phyloP scores from a whole-genome alignment of 1,284 basidiomycete species.

The Fomitopsis palustris region DNA sequence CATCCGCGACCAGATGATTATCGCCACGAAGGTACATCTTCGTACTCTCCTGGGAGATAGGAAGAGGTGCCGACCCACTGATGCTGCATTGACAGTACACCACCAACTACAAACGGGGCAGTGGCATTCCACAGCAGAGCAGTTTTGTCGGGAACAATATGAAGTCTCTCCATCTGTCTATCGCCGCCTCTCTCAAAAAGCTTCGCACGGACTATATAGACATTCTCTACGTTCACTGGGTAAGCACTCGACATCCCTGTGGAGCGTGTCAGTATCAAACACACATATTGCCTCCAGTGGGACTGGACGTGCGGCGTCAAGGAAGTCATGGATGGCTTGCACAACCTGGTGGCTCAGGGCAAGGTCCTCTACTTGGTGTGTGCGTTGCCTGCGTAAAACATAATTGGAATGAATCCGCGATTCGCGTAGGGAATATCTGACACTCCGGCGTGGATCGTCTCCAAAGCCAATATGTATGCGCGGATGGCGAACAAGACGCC shows the following conservation, averaged over 20 bases:
- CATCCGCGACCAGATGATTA: conserved; percentile 37
- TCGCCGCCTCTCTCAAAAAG: conserved; percentile 49
- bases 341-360: conserved; percentile 37
- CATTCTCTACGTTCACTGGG: conserved; percentile 50
- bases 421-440: conserved; percentile 31
- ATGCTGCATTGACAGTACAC: conserved; percentile 2
- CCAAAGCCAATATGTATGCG: conserved; percentile 49
- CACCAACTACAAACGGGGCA: conserved; percentile 13
- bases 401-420: not conserved
- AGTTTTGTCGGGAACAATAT: conserved; percentile 46
- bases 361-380: conserved; percentile 44
- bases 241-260: conserved; percentile 6
- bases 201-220: conserved; percentile 55
- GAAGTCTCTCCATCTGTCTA: conserved; percentile 42
- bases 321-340: conserved; percentile 49
- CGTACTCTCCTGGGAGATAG: not conserved
- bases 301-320: conserved; percentile 42
- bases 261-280: not conserved
- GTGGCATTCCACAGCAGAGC: conserved; percentile 30
- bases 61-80: not conserved
- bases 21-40: conserved; percentile 34
- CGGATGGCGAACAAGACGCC: conserved; percentile 40
- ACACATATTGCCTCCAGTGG: conserved; percentile 23
- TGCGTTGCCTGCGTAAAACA: not conserved
- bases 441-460: conserved; percentile 52